Conservation (phyloP, 495 filamentous ascomycete species). For the Baudoinia panamericana region DNA sequence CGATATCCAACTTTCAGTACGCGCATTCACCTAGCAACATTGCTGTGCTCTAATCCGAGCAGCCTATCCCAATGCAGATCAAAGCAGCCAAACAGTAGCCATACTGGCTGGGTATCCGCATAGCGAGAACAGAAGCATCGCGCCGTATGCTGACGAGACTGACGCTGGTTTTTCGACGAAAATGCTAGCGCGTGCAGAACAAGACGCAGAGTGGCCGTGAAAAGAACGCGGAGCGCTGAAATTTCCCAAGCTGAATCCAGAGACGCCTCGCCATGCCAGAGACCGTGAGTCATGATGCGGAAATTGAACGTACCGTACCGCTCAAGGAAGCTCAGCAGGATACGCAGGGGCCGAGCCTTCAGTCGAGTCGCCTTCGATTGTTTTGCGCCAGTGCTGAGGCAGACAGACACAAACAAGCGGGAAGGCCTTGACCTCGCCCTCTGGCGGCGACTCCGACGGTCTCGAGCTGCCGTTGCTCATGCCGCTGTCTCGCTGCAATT, state of each 20-base stretch:
- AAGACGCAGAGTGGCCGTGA: background rate
- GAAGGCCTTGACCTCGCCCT: slow-evolving; percentile 93
- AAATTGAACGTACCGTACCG: too few species aligned
- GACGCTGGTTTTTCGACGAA: too few species aligned
- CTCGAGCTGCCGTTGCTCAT: slow-evolving; percentile 66
- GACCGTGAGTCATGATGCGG: background rate
- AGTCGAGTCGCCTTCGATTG: slow-evolving; percentile 67
- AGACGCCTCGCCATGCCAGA: slow-evolving; percentile 9
- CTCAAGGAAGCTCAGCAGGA: slow-evolving; percentile 6
- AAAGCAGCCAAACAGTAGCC: too few species aligned
- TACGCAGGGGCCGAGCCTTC: slow-evolving; percentile 11
- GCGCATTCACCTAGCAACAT: too few species aligned
- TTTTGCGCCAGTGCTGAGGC: slow-evolving; percentile 94
- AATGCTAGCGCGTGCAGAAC: too few species aligned
- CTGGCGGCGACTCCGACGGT: slow-evolving; percentile 51
- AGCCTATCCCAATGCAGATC: too few species aligned
- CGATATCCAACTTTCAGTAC: too few species aligned
- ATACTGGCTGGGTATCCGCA: too few species aligned
- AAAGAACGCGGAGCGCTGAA: background rate
- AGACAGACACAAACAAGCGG: slow-evolving; percentile 87
- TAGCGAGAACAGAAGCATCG: too few species aligned
- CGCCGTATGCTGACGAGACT: too few species aligned
- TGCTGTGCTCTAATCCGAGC: too few species aligned
- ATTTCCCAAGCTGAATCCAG: background rate
- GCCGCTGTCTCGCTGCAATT: slow-evolving; percentile 79